phyloP scores from a whole-genome alignment of 2,329 filamentous ascomycete species.

The Aspergillus awamori region DNA sequence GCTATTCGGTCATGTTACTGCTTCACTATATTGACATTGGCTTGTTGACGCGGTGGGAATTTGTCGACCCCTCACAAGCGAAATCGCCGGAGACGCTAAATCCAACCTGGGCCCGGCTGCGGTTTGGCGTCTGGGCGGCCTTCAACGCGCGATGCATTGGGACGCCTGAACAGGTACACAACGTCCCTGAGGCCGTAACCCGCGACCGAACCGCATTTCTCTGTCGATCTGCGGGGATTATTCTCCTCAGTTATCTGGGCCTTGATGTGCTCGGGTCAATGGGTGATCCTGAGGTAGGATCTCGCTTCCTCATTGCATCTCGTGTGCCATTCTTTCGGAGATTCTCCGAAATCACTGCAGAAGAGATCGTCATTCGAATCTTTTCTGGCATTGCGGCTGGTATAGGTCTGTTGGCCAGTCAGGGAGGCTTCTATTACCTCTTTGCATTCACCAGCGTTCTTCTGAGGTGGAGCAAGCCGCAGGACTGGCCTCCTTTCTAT shows the following conservation, averaged over 20 bases:
- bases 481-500: slow-evolving; percentile 13
- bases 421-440: slow-evolving; percentile 3
- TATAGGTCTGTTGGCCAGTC: slow-evolving; percentile 3
- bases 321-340: slow-evolving; percentile 1
- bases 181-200: background rate
- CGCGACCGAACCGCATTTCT: background rate
- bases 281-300: background rate
- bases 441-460: slow-evolving; percentile 4
- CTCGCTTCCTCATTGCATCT: slow-evolving; percentile 1
- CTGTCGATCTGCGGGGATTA: background rate
- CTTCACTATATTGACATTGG: slow-evolving; percentile 10
- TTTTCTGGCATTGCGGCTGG: background rate
- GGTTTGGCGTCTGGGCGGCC: slow-evolving; percentile 8
- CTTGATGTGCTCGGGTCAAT: slow-evolving; percentile 1
- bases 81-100: background rate
- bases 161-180: slow-evolving; percentile 5
- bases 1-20: slow-evolving; percentile 7
- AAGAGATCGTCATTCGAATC: slow-evolving; percentile 5
- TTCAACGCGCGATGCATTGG: slow-evolving; percentile 12
- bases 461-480: background rate
- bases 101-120: background rate
- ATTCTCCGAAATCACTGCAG: background rate
- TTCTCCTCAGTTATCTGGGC: background rate
- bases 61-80: background rate
- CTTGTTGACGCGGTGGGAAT: slow-evolving; percentile 6